Conservation (phyloP, 306 rosid species). For the Spatholobus suberectus region DNA sequence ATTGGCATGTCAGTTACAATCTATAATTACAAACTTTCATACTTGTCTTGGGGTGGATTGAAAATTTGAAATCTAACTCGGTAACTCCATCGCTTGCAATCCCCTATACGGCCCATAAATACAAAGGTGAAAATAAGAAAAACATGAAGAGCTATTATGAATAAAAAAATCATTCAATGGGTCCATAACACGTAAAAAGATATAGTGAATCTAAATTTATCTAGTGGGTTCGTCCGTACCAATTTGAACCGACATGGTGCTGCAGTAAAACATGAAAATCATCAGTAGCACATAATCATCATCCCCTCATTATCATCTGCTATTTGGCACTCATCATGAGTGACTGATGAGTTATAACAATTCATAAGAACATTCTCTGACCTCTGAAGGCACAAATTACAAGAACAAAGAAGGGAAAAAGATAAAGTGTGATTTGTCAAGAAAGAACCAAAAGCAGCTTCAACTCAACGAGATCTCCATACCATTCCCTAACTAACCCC, state of each 20-base stretch:
- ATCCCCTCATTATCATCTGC: conserved; percentile 41
- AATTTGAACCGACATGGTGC: conserved; percentile 26
- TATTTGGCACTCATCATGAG: conserved; percentile 48
- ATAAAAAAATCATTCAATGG: background rate
- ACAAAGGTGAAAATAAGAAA: background rate
- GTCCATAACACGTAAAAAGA: conserved; percentile 7
- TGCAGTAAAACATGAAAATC: conserved; percentile 28
- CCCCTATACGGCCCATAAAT: background rate
- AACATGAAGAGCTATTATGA: conserved; percentile 1
- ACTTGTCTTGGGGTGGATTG: background rate
- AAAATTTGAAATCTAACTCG: background rate
- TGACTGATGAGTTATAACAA: conserved; percentile 49
- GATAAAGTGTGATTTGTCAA: conserved; percentile 50
- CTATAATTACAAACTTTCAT: background rate
- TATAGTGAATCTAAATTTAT: background rate
- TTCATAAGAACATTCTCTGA: conserved; percentile 59
- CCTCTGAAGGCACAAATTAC: conserved; percentile 44
- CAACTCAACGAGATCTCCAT: conserved; percentile 45
- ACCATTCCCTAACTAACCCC: conserved; percentile 32
- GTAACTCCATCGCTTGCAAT: background rate
- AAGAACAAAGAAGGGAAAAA: conserved; percentile 42
- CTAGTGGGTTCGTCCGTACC: background rate
- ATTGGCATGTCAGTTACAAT: conserved; percentile 11
- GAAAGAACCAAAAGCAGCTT: conserved; percentile 54
- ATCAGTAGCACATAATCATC: conserved; percentile 39